Conservation (phyloP, 2,329 filamentous ascomycete species). For the Macrophomina pseudophaseolina region DNA sequence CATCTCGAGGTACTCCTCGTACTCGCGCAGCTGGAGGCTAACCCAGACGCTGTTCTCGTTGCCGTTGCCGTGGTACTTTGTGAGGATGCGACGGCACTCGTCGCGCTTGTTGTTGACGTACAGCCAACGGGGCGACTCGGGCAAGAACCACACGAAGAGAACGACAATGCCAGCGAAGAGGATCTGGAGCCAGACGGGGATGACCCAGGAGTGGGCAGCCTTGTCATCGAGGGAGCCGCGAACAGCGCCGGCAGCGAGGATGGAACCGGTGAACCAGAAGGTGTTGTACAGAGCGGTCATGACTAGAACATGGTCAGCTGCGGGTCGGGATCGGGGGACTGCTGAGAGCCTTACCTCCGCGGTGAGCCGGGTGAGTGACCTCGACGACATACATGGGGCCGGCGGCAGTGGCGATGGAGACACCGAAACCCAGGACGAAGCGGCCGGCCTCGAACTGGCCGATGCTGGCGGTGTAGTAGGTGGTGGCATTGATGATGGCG, state of each 20-base stretch:
- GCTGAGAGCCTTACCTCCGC: constrained; percentile 46
- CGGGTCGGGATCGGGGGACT: neutral
- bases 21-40: constrained; percentile 62
- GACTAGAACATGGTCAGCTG: constrained; percentile 27
- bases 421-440: constrained; percentile 68
- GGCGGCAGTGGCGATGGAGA: constrained; percentile 63
- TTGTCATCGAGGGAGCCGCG: constrained; percentile 33
- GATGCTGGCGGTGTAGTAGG: constrained; percentile 41
- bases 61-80: constrained; percentile 63
- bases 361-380: constrained; percentile 66
- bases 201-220: constrained; percentile 33
- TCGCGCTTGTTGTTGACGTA: constrained; percentile 32
- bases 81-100: constrained; percentile 53
- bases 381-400: constrained; percentile 69
- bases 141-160: constrained; percentile 43
- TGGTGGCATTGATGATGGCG: constrained; percentile 55
- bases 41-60: constrained; percentile 59
- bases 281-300: constrained; percentile 52
- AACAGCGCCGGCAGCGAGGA: constrained; percentile 36
- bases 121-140: constrained; percentile 63
- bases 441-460: constrained; percentile 64
- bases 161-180: constrained; percentile 49
- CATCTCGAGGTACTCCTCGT: constrained; percentile 56
- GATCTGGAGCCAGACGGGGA: constrained; percentile 26
- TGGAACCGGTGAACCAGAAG: constrained; percentile 47